phyloP scores from a whole-genome alignment of 2,329 filamentous ascomycete species.

The Monosporascus sp. region DNA sequence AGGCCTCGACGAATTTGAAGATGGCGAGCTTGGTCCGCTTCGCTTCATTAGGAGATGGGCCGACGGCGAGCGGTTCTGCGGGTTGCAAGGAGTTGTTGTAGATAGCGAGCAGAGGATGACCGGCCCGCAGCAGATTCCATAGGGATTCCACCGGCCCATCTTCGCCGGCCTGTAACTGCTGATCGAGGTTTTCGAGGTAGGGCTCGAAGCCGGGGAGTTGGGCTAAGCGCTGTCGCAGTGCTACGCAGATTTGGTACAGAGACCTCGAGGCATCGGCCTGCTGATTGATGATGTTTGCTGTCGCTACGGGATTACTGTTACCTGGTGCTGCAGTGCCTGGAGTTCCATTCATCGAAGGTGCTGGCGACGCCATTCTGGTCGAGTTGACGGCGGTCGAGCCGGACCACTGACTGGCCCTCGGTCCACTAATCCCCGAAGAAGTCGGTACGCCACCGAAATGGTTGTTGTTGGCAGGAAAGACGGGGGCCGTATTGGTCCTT shows the following conservation, averaged over 20 bases:
- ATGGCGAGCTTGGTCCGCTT: constrained; percentile 83
- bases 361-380: constrained; percentile 45
- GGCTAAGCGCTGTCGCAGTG: constrained; percentile 72
- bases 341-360: constrained; percentile 41
- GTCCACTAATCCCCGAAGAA: constrained; percentile 45
- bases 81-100: constrained; percentile 89
- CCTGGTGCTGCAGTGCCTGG: constrained; percentile 29
- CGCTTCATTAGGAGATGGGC: constrained; percentile 56
- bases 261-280: constrained; percentile 87
- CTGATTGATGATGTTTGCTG: constrained; percentile 94
- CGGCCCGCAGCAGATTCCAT: constrained; percentile 80
- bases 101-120: constrained; percentile 77
- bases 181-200: constrained; percentile 66
- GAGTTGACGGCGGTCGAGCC: constrained; percentile 49
- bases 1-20: constrained; percentile 89
- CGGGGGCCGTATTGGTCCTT: constrained; percentile 53
- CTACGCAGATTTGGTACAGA: constrained; percentile 91
- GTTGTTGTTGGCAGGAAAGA: constrained; percentile 45
- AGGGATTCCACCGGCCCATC: constrained; percentile 83
- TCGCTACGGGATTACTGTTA: constrained; percentile 65
- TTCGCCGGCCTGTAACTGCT: constrained; percentile 54
- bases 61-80: constrained; percentile 59
- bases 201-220: constrained; percentile 79
- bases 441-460: constrained; percentile 36
- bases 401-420: constrained; percentile 57